phyloP scores from a whole-genome alignment of 495 filamentous ascomycete genomes.

The Podospora didyma region DNA sequence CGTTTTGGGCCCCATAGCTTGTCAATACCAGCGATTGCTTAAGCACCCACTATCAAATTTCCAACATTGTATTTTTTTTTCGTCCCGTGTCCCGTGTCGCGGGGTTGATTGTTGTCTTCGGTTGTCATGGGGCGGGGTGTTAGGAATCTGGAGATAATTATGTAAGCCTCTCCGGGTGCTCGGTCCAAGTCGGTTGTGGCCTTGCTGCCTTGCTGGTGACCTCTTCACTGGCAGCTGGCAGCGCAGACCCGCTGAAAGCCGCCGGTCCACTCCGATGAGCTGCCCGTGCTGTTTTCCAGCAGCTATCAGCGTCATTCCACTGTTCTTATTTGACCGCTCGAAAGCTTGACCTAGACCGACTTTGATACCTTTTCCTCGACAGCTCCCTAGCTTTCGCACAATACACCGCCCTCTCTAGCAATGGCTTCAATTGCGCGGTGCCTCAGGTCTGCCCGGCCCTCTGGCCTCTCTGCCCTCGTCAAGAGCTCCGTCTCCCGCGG shows the following conservation, averaged over 20 bases:
- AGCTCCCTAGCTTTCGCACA: neutral
- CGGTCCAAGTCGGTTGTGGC: neutral
- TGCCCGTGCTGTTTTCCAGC: constrained; percentile 6
- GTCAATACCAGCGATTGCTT: constrained; percentile 12
- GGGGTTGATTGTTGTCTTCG: constrained; percentile 2
- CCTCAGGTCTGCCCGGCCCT: constrained; percentile 40
- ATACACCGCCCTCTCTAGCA: constrained; percentile 6
- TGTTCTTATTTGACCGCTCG: constrained; percentile 1
- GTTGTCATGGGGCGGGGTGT: too few relatives aligned
- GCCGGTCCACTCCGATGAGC: neutral
- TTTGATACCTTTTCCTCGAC: neutral
- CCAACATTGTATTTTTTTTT: neutral
- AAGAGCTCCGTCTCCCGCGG: constrained; percentile 27
- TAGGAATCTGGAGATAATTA: too few relatives aligned
- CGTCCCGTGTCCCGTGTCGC: constrained; percentile 3
- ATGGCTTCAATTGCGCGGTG: constrained; percentile 51
- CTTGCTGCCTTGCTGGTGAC: neutral
- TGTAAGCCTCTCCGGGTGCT: too few relatives aligned
- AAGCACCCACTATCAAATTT: constrained; percentile 8
- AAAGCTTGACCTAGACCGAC: neutral
- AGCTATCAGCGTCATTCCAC: constrained; percentile 14
- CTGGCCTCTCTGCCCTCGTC: constrained; percentile 32
- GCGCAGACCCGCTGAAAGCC: neutral
- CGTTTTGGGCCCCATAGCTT: constrained; percentile 1
- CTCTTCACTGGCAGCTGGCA: neutral